Evolutionary conservation across 116 monocot genomes (phyloP).

Genomic region (Thalassia testudinum): DNA sequence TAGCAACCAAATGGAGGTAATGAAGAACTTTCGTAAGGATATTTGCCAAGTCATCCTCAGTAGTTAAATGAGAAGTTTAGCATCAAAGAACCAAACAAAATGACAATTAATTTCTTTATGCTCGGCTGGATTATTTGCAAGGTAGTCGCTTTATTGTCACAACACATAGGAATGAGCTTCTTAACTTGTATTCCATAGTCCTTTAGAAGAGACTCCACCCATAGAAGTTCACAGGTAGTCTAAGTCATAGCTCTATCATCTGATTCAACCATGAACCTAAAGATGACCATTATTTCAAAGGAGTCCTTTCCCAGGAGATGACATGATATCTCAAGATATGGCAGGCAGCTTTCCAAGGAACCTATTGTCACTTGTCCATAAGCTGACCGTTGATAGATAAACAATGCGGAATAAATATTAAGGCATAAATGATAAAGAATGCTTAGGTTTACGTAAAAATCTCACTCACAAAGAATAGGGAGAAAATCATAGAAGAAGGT

Average conservation of each 20-base stretch:
- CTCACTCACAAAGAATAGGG: too few species aligned
- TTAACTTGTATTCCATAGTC: not conserved
- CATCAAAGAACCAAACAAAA: too few species aligned
- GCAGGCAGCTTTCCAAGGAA: too few species aligned
- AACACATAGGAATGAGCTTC: not conserved
- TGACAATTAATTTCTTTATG: not conserved
- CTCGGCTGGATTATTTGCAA: not conserved
- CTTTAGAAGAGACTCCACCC: not conserved
- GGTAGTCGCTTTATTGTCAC: not conserved
- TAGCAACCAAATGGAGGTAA: not conserved
- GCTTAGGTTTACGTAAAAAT: too few species aligned
- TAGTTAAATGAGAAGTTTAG: not conserved
- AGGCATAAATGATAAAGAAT: too few species aligned
- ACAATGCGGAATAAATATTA: too few species aligned
- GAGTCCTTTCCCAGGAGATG: too few species aligned
- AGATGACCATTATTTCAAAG: too few species aligned
- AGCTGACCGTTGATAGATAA: too few species aligned
- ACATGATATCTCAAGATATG: too few species aligned
- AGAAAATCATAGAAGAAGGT: too few species aligned
- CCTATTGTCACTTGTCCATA: too few species aligned
- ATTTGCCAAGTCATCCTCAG: not conserved
- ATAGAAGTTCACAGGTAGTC: not conserved
- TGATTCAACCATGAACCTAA: not conserved
- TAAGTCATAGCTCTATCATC: not conserved
- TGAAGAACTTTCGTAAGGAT: not conserved